A percentile compares a stretch with the other conserved stretches of the same genome.
Conservation (phyloP, 2,329 filamentous ascomycete genomes). For the Microthyrium microscopicum region DNA sequence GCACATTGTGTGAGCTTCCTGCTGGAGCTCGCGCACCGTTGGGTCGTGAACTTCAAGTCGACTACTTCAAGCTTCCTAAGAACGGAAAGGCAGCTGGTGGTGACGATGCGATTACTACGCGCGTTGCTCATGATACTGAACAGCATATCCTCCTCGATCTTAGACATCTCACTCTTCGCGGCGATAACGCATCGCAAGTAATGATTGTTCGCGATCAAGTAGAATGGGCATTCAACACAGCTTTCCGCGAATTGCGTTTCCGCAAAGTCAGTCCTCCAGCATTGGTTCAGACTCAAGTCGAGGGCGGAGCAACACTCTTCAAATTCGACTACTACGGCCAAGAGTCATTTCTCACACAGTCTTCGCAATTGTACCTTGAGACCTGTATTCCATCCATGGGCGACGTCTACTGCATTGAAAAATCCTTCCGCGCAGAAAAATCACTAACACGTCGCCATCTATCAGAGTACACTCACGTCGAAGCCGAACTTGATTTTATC, state of each 20-base stretch:
- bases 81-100: constrained; percentile 64
- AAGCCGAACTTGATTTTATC: constrained; percentile 94
- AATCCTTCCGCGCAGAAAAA: constrained; percentile 93
- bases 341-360: constrained; percentile 86
- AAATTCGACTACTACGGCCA: constrained; percentile 79
- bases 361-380: constrained; percentile 93
- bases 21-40: constrained; percentile 63
- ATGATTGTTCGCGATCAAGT: constrained; percentile 75
- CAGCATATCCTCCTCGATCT: constrained; percentile 62
- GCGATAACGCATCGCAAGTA: constrained; percentile 67
- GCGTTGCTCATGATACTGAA: constrained; percentile 51
- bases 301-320: constrained; percentile 85
- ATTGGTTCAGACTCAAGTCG: constrained; percentile 87
- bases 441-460: constrained; percentile 85
- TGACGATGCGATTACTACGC: constrained; percentile 83
- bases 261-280: constrained; percentile 78
- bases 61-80: constrained; percentile 60
- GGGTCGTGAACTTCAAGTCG: constrained; percentile 75
- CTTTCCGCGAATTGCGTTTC: constrained; percentile 61
- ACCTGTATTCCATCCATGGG: constrained; percentile 81
- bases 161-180: constrained; percentile 70
- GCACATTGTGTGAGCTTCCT: constrained; percentile 70
- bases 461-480: constrained; percentile 92
- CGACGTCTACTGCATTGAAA: constrained; percentile 95
- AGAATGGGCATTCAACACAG: constrained; percentile 62